These are phyloP conservation scores for Phanerochaete carnosa DNA, from an alignment of 768 basidiomycete genomes.

Conservation along the genomic window DNA sequence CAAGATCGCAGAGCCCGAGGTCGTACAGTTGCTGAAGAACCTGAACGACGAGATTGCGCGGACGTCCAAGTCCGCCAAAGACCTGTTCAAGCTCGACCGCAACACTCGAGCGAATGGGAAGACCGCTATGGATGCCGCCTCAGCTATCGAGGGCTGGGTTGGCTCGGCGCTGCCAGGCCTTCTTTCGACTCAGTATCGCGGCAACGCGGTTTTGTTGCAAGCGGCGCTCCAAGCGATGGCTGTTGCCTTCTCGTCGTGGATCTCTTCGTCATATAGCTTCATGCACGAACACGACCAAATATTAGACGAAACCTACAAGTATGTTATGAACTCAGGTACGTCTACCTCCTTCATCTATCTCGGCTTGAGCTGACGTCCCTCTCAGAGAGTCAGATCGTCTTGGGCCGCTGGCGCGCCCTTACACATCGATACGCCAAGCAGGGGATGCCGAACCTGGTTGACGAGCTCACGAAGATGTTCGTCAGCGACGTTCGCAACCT, in stretches of 20 bases:
- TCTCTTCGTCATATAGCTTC: constrained; percentile 16
- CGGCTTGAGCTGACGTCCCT: neutral
- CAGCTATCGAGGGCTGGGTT: constrained; percentile 13
- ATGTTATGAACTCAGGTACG: constrained; percentile 16
- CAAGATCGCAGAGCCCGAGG: constrained; percentile 7
- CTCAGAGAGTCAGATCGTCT: constrained; percentile 10
- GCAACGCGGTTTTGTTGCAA: constrained; percentile 9
- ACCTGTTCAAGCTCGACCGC: constrained; percentile 11
- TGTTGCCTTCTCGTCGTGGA: constrained; percentile 15
- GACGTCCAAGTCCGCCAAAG: constrained; percentile 8
- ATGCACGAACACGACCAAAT: constrained; percentile 17
- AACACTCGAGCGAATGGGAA: neutral
- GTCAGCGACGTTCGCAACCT: constrained; percentile 14
- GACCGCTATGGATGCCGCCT: constrained; percentile 7
- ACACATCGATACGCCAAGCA: constrained; percentile 16
- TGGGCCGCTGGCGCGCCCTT: constrained; percentile 14
- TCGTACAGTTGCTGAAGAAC: constrained; percentile 9
- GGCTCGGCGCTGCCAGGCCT: constrained; percentile 11
- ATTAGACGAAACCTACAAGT: constrained; percentile 15
- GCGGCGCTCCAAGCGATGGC: constrained; percentile 15
- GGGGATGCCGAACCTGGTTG: constrained; percentile 15
- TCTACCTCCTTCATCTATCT: neutral
- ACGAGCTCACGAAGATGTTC: constrained; percentile 16
- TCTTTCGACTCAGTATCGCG: constrained; percentile 10
- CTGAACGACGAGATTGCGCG: constrained; percentile 14